phyloP scores from a whole-genome alignment of 768 basidiomycete genomes.

The Boletus insuetus region DNA sequence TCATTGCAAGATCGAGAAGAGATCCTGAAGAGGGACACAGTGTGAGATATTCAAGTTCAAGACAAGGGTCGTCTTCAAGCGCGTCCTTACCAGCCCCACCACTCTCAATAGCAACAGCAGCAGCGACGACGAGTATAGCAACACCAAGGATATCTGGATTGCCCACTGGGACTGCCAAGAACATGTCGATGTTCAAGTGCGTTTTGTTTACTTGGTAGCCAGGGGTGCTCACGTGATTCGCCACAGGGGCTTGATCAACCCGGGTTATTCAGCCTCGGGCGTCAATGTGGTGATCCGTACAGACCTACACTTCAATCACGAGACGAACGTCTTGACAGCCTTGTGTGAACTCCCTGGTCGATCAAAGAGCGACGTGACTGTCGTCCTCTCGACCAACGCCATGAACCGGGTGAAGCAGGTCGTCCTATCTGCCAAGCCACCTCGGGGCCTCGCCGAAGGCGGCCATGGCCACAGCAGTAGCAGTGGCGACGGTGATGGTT shows the following conservation, averaged over 20 bases:
- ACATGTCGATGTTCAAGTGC: slow-evolving; percentile 19
- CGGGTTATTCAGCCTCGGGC: slow-evolving; percentile 18
- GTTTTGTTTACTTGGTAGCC: slow-evolving; percentile 2
- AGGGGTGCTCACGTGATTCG: slow-evolving; percentile 11
- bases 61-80: slow-evolving; percentile 17
- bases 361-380: slow-evolving; percentile 51
- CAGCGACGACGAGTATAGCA: not conserved
- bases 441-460: slow-evolving; percentile 38
- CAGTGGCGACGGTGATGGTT: slow-evolving; percentile 24
- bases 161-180: slow-evolving; percentile 1
- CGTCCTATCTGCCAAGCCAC: slow-evolving; percentile 48
- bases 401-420: slow-evolving; percentile 64
- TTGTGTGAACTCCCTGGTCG: slow-evolving; percentile 72
- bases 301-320: slow-evolving; percentile 57
- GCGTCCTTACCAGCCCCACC: slow-evolving; percentile 8
- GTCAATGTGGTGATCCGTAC: slow-evolving; percentile 49
- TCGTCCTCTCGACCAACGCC: slow-evolving; percentile 58
- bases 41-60: slow-evolving; percentile 27
- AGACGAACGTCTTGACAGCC: slow-evolving; percentile 50
- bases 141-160: not conserved
- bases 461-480: too few species aligned
- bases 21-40: slow-evolving; percentile 24
- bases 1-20: slow-evolving; percentile 26
- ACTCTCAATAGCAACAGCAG: not conserved
- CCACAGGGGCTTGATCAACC: slow-evolving; percentile 25